Evolutionary conservation across 176 grass and related monocot species (phyloP), one percentile per base, ranked within the genome.

Genomic region (Oryza meridionalis): DNA sequence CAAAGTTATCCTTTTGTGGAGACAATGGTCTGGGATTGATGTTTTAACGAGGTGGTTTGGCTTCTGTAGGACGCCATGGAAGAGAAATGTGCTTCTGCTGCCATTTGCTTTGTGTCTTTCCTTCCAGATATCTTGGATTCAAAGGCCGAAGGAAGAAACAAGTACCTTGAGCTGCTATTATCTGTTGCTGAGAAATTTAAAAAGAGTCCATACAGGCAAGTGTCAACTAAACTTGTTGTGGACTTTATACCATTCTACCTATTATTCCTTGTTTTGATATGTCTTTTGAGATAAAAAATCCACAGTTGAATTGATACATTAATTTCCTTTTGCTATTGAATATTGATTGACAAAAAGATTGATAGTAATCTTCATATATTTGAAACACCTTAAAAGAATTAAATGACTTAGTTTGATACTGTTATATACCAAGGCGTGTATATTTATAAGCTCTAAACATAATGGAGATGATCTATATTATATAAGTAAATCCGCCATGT

Each of bases 81-180:
- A 83, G 91, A 96, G 67, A 99, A 94, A 77, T 99, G 97, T 73
- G 86, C 93, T 85, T 90, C 93, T 67, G 90, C 97, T 77, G 97
- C 97, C 51, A 99, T 99, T 88, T 99, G 97, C 78, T 99, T 99
- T 90, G 93, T 96, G 62, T 92, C 97, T 43, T 99, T 99, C 79
- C 97, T 99, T 63, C 97, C 97, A 87, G 93, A 99, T 77, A 96
- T 99, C 76, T 84, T 99, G 83, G 97, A 99, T 83, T 99, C 97
- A 17, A 99, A 94, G 84, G 97, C 97, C 15, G 93, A 96, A 44
- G 97, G 97, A 88, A 96, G 97, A 86, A 94, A 92, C 71, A 96
- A 94, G 40, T 96, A 99, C 65, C 91, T 99, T 78, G 93, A 92
- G 43, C 59, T 94, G 29, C 83, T 96, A 66, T 88, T 96, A 51